Evolutionary conservation across 345 rosid genomes (phyloP), one percentile per base, ranked within the genome.

Genomic region (Lepidium sativum): DNA sequence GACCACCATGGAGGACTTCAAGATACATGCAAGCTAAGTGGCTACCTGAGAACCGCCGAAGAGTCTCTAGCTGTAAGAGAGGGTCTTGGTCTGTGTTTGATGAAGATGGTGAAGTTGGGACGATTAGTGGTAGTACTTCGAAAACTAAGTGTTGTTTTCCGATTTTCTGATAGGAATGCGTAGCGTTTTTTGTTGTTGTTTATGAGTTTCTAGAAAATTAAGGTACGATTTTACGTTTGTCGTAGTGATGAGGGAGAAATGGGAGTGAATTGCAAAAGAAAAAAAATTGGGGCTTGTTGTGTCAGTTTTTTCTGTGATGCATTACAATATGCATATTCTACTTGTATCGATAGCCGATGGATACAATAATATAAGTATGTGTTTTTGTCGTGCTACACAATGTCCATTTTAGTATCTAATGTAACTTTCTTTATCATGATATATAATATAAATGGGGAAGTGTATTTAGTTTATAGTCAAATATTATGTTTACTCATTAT

Each of bases 21-120:
- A 63, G 54, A n/a, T 80, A 75, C 79, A 79, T 84, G 89, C 81
- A 55, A 33, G 69, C 81, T 4, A 84, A 82, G 60, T 84, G 89
- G 89, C 27, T 80, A 13, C 63, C 84, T 35, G 79, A 57, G 53
- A 74, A 80, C 49, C 78, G 76, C 69, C 65, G 55, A 39, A 76
- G 69, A 52, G 61, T 69, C n/a, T 39, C 79, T n/a, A 21, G 39
- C 1, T 52, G 53, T 9, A 71, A 56, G 69, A 63, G 31, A 71
- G 53, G 53, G 34, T 25, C 51, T 21, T 32, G 63, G 67, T 54
- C 48, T 43, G 4, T 47, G 45, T 74, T 66, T 59, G 66, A 57
- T 25, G 62, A 39, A 23, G 45, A 15, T 16, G 42, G 3, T 34
- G 47, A 27, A 8, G 39, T 48, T 25, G 37, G 39, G 56, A 63